These are phyloP conservation scores for Cantharellus anzutake DNA, from an alignment of 768 basidiomycete genomes.

Conservation along the genomic window DNA sequence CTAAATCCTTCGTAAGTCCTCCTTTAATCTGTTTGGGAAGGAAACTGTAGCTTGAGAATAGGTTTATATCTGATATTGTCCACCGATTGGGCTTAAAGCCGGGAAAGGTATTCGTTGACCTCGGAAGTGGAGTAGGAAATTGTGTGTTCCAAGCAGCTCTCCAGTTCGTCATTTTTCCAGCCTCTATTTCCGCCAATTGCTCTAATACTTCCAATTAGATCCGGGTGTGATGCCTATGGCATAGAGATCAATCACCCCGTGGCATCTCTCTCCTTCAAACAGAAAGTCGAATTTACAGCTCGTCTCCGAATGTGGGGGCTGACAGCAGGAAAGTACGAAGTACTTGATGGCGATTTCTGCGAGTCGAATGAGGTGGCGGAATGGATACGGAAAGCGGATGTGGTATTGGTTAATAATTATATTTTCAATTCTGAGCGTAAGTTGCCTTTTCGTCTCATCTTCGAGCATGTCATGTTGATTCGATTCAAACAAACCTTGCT, in stretches of 20 bases:
- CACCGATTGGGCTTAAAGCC: slow-evolving; percentile 34
- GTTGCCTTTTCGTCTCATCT: slow-evolving; percentile 17
- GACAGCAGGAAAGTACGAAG: slow-evolving; percentile 48
- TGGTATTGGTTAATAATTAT: slow-evolving; percentile 82
- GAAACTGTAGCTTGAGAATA: background rate
- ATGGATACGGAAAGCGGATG: slow-evolving; percentile 65
- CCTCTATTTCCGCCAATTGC: background rate
- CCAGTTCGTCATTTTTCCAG: slow-evolving; percentile 23
- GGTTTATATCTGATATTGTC: slow-evolving; percentile 43
- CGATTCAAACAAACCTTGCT: slow-evolving; percentile 1
- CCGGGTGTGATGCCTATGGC: slow-evolving; percentile 59
- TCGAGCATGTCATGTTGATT: background rate
- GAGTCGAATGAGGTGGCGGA: slow-evolving; percentile 42
- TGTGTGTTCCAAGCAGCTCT: slow-evolving; percentile 66
- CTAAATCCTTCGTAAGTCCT: slow-evolving; percentile 45
- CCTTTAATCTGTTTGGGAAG: slow-evolving; percentile 4
- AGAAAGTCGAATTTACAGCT: slow-evolving; percentile 52
- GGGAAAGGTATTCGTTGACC: slow-evolving; percentile 56
- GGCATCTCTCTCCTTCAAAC: slow-evolving; percentile 56
- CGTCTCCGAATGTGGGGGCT: slow-evolving; percentile 90
- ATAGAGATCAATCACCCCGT: slow-evolving; percentile 65
- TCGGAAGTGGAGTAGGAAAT: slow-evolving; percentile 77
- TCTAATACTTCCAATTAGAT: background rate
- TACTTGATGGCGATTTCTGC: slow-evolving; percentile 79
- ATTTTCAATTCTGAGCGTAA: slow-evolving; percentile 55